phyloP scores from a whole-genome alignment of 768 basidiomycete genomes.

The Lyophyllum decastes region DNA sequence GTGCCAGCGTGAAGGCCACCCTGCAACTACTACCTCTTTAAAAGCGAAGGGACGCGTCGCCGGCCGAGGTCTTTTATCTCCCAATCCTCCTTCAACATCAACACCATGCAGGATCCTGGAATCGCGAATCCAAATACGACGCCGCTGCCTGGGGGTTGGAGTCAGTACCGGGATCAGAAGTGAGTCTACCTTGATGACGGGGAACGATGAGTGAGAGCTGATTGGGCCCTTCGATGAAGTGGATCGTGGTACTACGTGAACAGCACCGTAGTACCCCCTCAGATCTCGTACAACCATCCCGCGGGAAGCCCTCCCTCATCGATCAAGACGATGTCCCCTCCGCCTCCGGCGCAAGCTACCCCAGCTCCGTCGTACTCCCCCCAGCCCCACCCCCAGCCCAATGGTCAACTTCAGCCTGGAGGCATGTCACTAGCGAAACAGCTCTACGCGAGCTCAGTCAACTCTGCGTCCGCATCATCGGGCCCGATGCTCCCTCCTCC shows the following conservation, averaged over 20 bases:
- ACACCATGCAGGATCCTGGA: background rate
- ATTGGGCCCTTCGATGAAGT: background rate
- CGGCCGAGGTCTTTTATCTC: background rate
- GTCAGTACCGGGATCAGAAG: constrained; percentile 11
- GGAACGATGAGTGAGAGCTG: background rate
- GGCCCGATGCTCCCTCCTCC: constrained; percentile 14
- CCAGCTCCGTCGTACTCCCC: background rate
- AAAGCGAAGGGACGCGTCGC: background rate
- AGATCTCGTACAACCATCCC: constrained; percentile 36
- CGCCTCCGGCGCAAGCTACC: background rate
- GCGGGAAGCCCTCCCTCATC: constrained; percentile 12
- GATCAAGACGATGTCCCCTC: constrained; percentile 1
- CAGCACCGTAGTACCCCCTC: constrained; percentile 28
- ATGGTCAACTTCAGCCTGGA: background rate
- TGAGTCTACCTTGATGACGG: constrained; percentile 1
- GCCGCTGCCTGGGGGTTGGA: constrained; percentile 17
- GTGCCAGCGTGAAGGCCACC: background rate
- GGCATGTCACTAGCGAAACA: constrained; percentile 37
- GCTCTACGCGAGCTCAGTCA: constrained; percentile 42
- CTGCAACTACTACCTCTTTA: background rate
- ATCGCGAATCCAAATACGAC: constrained; percentile 6
- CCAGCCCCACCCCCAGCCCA: no score
- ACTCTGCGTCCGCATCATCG: constrained; percentile 5
- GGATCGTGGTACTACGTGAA: constrained; percentile 36
- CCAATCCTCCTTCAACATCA: background rate